Evolutionary conservation across 768 basidiomycete species (phyloP).

Genomic region (Mycena maculata): DNA sequence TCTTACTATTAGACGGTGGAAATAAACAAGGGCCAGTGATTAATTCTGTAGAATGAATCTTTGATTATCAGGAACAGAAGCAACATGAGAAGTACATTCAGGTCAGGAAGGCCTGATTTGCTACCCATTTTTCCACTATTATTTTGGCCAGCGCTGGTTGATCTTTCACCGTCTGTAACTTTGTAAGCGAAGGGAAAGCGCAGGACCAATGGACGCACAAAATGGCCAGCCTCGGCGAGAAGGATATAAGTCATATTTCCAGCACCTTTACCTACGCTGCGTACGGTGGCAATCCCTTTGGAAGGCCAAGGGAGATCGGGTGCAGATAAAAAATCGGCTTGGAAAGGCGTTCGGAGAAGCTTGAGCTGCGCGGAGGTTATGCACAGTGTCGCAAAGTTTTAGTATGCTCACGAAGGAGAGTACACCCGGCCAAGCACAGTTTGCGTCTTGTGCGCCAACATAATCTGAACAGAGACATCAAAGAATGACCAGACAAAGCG

Average conservation of each 20-base stretch:
- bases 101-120: slow-evolving; percentile 18
- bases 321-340: slow-evolving; percentile 38
- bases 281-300: slow-evolving; percentile 39
- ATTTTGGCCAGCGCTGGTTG: slow-evolving; percentile 35
- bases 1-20: too few species aligned
- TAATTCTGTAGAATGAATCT: not conserved
- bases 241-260: slow-evolving; percentile 47
- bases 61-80: not conserved
- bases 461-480: slow-evolving; percentile 35
- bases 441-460: slow-evolving; percentile 43
- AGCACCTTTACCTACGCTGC: slow-evolving; percentile 42
- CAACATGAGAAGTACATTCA: not conserved
- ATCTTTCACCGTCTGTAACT: slow-evolving; percentile 36
- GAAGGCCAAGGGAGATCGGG: slow-evolving; percentile 43
- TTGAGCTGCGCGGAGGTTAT: slow-evolving; percentile 40
- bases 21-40: too few species aligned
- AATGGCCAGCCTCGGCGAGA: slow-evolving; percentile 46
- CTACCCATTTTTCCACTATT: slow-evolving; percentile 35
- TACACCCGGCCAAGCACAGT: slow-evolving; percentile 43
- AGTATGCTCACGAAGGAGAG: slow-evolving; percentile 38
- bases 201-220: slow-evolving; percentile 36
- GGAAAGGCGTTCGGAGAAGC: slow-evolving; percentile 39
- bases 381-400: not conserved
- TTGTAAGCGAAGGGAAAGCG: not conserved
- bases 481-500: not conserved